phyloP scores from a whole-genome alignment of 352 stramenopile species.

The Phytophthora sojae region DNA sequence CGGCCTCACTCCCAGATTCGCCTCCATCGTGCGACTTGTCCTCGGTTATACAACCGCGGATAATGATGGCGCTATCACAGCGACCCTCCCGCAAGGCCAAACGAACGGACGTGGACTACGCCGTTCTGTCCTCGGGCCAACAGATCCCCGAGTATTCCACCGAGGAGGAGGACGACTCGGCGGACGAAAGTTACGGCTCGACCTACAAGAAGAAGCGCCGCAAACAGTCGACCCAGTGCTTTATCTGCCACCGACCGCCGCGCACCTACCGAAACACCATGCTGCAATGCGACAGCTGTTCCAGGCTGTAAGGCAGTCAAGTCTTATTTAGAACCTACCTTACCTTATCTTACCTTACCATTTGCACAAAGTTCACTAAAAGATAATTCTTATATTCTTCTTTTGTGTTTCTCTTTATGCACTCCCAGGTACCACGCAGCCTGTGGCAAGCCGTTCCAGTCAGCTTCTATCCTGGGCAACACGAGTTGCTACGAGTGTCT shows the following conservation, averaged over 20 bases:
- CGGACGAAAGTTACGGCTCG: conserved; percentile 59
- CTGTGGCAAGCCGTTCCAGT: conserved; percentile 62
- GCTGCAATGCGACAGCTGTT: conserved; percentile 80
- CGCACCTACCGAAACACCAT: conserved; percentile 54
- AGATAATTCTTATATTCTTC: conserved; percentile 26
- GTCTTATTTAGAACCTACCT: not conserved
- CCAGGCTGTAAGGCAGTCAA: conserved; percentile 50
- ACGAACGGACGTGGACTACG: conserved; percentile 81
- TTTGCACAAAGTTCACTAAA: conserved; percentile 12
- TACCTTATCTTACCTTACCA: not conserved
- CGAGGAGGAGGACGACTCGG: conserved; percentile 61
- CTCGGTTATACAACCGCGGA: conserved; percentile 11
- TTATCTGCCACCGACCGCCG: conserved; percentile 59
- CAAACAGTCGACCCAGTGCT: conserved; percentile 52
- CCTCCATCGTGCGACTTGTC: conserved; percentile 25
- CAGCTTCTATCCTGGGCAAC: conserved; percentile 70
- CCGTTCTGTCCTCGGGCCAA: conserved; percentile 75
- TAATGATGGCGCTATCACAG: conserved; percentile 37
- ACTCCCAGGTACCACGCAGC: conserved; percentile 54
- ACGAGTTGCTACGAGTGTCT: conserved; percentile 85
- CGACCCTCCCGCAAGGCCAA: conserved; percentile 74
- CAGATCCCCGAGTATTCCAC: conserved; percentile 86
- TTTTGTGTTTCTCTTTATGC: not conserved
- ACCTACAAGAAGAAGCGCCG: conserved; percentile 47
- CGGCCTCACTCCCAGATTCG: conserved; percentile 42